Base-by-base conservation (phyloP, 306 rosid genomes). In the Trichosanthes cucumerina region DNA sequence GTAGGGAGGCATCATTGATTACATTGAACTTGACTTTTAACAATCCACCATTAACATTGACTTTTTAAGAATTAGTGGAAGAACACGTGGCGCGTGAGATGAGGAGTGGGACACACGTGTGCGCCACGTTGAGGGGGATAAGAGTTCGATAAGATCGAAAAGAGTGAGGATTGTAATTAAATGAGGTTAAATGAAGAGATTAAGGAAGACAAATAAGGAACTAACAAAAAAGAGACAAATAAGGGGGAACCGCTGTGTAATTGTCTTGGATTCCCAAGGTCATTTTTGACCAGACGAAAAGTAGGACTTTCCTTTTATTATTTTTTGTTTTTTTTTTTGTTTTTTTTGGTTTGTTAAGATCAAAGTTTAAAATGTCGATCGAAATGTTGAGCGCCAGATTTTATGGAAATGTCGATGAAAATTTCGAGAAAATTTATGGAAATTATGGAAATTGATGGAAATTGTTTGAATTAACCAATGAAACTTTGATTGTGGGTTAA, bases 41-140 rank as follows among this genome's bases (percentile, higher is more conserved):
- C 7, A 46, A 72, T 15, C 26, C 3, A 26, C 24, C 24, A 23
- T 26, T 72, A 72, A 46, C 11, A 26, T 72, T 72, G 77, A 72
- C 77, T 47, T 47, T 26, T 11, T 44, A 3, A 26, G 12, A 70
- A 24, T 23, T 14, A 12, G 5, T 44, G 24, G 24, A 44, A 4
- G 59, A 13, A 72, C 77, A 72, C 77, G 77, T 72, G 77, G 77
- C 59, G 57, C 43, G 58, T 72, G n/a, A 18, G 59, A 47, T 72
- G 59, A 72, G 77, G 77, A 26, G 4, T 43, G 58, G 3, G 5
- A 0, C 21, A 70, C 76, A 70, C 76, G 77, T 72, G 77, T 46
- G 10, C 2, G 13, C 23, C 59, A 47, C 77, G 77, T 72, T 59
- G 54, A 72, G 13, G 6, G 7, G 58, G 59, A 26, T 12, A 70